Evolutionary conservation across 2,329 filamentous ascomycete genomes (phyloP).

Genomic region (Fusarium incarnatum): DNA sequence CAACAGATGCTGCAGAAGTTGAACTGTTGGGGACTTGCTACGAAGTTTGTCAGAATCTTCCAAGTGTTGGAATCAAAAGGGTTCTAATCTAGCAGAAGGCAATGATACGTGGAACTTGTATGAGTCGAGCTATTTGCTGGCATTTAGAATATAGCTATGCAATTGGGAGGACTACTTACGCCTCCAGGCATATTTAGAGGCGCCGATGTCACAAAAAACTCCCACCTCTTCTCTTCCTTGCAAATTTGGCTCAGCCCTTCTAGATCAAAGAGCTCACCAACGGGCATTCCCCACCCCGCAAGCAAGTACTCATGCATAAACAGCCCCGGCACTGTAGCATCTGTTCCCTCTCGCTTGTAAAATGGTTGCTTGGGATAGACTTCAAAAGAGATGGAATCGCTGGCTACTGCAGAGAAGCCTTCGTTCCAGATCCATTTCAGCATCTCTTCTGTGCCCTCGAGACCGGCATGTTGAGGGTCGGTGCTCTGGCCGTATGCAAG

Average conservation of each 20-base stretch:
- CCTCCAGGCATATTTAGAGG: slow-evolving; percentile 12
- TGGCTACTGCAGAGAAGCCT: slow-evolving; percentile 3
- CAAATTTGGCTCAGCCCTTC: not conserved
- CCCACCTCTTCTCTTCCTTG: slow-evolving; percentile 3
- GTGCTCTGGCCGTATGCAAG: not conserved
- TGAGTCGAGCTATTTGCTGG: not conserved
- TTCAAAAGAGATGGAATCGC: slow-evolving; percentile 4
- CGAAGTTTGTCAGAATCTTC: not conserved
- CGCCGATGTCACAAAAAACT: slow-evolving; percentile 3
- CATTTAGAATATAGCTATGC: slow-evolving; percentile 9
- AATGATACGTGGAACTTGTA: too few relatives aligned
- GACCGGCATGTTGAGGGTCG: slow-evolving; percentile 5
- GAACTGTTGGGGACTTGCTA: not conserved
- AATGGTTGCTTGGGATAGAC: not conserved
- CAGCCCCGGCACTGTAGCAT: not conserved
- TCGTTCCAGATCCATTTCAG: slow-evolving; percentile 8
- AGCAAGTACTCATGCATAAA: slow-evolving; percentile 12
- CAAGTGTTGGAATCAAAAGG: slow-evolving; percentile 1
- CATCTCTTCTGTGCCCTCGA: slow-evolving; percentile 10
- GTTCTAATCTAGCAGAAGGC: rapidly evolving
- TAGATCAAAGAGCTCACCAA: not conserved
- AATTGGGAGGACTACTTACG: slow-evolving; percentile 6
- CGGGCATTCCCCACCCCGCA: slow-evolving; percentile 4
- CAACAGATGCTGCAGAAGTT: slow-evolving; percentile 4
- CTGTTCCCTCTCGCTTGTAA: not conserved